Evolutionary conservation across 2,329 filamentous ascomycete genomes (phyloP), one percentile per base, ranked within the genome.

Genomic region (Leptographium procerum): DNA sequence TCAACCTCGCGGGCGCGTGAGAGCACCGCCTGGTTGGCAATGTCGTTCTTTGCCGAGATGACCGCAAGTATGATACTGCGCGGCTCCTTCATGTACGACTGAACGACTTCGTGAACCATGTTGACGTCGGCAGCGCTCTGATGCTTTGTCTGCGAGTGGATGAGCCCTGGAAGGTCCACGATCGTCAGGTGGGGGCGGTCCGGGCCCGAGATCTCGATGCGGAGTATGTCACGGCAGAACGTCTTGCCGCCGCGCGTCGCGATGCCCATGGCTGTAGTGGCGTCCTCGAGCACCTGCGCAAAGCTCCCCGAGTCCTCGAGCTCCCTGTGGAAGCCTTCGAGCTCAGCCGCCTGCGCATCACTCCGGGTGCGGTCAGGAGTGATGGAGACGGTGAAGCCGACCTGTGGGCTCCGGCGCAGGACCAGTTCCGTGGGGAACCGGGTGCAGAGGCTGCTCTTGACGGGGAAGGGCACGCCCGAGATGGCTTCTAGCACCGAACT

Each of bases 401-500:
- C 59, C 0, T 68, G 60, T 0, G 67, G 24, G 3, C 69, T 69
- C 11, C 76, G 74, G 22, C 82, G 77, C 4, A 87, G 72, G 14
- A 83, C 73, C 24, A 86, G 69, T 66, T 87, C 81, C 0, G 82
- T 87, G 0, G 83, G 77, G 61, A 87, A 86, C 0, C 80, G 74
- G 0, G 84, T 86, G 66, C 83, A 86, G 0, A 85, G 65, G 47
- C 75, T 79, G 57, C 80, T 78, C 29, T 82, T 80, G 11, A 74
- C 71, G 0, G 83, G 83, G 61, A 87, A 87, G 0, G 76, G 73
- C 2, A 87, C 74, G 4, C 80, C 77, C 0, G 83, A 84, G 45
- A 87, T 81, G 1, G 82, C 83, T 64, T 87, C 82, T 0, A 87
- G 75, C 0, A 86, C 81, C 0, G 82, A 85, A 58, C 80, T 84